phyloP scores from a whole-genome alignment of 129 eudicot species.

The Deinandra increscens region DNA sequence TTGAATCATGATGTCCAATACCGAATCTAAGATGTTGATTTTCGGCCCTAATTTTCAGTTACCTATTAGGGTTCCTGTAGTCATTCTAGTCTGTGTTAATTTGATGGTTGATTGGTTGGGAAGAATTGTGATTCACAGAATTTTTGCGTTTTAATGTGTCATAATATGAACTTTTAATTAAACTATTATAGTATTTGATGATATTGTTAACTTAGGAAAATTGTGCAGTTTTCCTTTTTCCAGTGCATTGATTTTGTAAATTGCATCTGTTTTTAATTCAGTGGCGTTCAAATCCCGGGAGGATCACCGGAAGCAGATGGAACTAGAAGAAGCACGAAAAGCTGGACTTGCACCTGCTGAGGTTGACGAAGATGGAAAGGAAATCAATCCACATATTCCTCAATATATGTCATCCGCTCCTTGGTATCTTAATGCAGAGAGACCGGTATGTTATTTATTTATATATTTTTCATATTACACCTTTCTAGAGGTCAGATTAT shows the following conservation, averaged over 20 bases:
- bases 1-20: too few relatives aligned
- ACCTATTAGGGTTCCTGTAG: not conserved
- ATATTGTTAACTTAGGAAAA: not conserved
- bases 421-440: constrained; percentile 93
- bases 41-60: too few relatives aligned
- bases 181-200: not conserved
- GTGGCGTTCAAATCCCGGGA: constrained; percentile 88
- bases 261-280: constrained; percentile 25
- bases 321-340: constrained; percentile 90
- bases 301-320: constrained; percentile 84
- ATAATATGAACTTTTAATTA: not conserved
- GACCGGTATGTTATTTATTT: constrained; percentile 33
- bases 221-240: not conserved
- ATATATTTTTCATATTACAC: not conserved
- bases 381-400: constrained; percentile 94
- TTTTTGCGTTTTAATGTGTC: not conserved
- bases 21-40: not conserved
- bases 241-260: not conserved
- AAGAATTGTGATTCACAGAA: not conserved
- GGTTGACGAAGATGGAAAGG: constrained; percentile 97
- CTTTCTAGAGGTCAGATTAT: constrained; percentile 1
- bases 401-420: constrained; percentile 98
- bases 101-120: constrained; percentile 1
- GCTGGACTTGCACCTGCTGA: constrained; percentile 98
- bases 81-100: not conserved